Conservation (phyloP, 2,329 filamentous ascomycete genomes). For the Fusarium tupiense region DNA sequence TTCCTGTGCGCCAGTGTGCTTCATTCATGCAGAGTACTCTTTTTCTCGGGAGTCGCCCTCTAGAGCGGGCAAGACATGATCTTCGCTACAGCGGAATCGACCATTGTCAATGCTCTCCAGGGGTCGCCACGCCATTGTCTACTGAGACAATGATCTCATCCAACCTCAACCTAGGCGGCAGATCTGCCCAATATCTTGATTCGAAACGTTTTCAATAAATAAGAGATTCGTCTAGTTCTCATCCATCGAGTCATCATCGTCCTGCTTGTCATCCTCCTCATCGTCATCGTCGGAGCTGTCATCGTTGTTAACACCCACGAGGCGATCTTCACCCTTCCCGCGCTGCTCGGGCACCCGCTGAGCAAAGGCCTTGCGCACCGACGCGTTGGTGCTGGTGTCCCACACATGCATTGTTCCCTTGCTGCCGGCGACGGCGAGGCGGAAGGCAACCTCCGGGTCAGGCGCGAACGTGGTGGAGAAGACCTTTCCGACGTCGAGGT, state of each 20-base stretch:
- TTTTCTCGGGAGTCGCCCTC: background rate
- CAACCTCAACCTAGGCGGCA: conserved; percentile 7
- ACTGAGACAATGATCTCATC: conserved; percentile 24
- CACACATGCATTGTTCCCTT: conserved; percentile 93
- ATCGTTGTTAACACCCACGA: conserved; percentile 78
- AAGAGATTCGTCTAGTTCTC: conserved; percentile 55
- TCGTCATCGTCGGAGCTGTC: conserved; percentile 72
- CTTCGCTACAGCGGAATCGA: background rate
- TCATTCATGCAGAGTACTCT: conserved; percentile 26
- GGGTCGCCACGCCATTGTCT: conserved; percentile 9
- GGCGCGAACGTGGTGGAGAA: conserved; percentile 93
- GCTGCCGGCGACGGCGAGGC: conserved; percentile 92
- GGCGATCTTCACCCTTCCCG: conserved; percentile 75
- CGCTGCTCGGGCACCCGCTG: conserved; percentile 66
- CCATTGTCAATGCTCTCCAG: conserved; percentile 16
- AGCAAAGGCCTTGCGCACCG: conserved; percentile 86
- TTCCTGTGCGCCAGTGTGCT: conserved; percentile 31
- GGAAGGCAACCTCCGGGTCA: conserved; percentile 89
- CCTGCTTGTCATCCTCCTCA: conserved; percentile 65
- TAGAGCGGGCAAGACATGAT: conserved; percentile 25
- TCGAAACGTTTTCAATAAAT: conserved; percentile 10
- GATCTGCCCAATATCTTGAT: conserved; percentile 1
- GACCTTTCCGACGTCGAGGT: conserved; percentile 93
- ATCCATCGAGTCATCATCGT: conserved; percentile 63
- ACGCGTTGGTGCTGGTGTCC: conserved; percentile 94